These are phyloP conservation scores for Rhynchospora pubera DNA, from an alignment of 176 grass and related monocot species.

Conservation along the genomic window DNA sequence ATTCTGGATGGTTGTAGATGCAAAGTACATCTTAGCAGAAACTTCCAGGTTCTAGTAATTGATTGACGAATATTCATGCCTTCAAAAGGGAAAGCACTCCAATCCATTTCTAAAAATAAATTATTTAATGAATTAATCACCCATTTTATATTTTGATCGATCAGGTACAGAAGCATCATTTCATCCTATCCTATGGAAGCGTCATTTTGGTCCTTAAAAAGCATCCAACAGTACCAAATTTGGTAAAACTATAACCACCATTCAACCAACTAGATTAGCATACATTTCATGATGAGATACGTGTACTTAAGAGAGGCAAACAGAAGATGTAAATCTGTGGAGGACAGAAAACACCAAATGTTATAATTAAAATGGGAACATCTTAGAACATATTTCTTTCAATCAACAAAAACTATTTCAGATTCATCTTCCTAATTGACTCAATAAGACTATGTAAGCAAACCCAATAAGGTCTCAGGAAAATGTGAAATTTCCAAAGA, in stretches of 20 bases:
- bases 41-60: not conserved
- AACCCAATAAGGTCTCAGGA: constrained; percentile 7
- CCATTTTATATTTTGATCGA: not conserved
- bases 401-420: not conserved
- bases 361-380: not conserved
- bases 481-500: constrained; percentile 24
- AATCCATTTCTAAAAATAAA: not conserved
- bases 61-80: not conserved
- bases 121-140: not conserved
- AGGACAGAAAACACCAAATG: not conserved
- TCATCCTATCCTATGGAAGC: too few species aligned
- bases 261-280: not conserved
- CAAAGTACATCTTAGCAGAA: not conserved
- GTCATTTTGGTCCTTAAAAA: not conserved
- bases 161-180: not conserved
- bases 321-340: too few species aligned
- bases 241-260: not conserved
- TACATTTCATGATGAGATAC: too few species aligned
- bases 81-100: not conserved
- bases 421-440: not conserved
- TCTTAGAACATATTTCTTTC: not conserved
- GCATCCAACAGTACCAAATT: not conserved
- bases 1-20: not conserved
- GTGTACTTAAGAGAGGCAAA: too few species aligned
- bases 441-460: constrained; percentile 5